Evolutionary conservation across 345 rosid genomes (phyloP).

Genomic region (Brassica nigra): DNA sequence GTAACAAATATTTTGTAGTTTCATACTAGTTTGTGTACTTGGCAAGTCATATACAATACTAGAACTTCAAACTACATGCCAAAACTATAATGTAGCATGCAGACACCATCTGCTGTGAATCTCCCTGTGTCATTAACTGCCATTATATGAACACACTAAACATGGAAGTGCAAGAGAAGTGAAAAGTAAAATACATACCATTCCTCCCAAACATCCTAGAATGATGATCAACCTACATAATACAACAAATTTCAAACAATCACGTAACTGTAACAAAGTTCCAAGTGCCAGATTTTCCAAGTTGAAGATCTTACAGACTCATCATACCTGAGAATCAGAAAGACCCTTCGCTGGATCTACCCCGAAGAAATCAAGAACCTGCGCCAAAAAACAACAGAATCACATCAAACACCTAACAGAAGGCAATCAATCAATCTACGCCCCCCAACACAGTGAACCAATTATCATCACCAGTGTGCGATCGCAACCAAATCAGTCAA

Average conservation of each 20-base stretch:
- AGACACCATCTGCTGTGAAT: neutral
- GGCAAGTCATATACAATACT: slow-evolving; percentile 15
- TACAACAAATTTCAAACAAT: neutral
- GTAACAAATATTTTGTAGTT: neutral
- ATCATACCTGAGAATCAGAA: slow-evolving; percentile 89
- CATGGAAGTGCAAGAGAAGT: neutral
- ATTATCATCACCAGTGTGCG: neutral
- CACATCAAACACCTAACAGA: neutral
- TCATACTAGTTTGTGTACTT: neutral
- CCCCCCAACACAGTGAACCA: neutral
- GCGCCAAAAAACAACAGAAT: slow-evolving; percentile 24
- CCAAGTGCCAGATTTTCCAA: neutral
- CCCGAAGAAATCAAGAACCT: slow-evolving; percentile 91
- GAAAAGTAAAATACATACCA: slow-evolving; percentile 51
- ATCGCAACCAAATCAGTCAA: neutral
- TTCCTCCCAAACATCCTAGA: slow-evolving; percentile 68
- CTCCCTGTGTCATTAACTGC: slow-evolving; percentile 10
- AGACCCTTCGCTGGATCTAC: slow-evolving; percentile 83
- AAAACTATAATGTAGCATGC: too few relatives aligned
- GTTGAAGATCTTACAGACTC: slow-evolving; percentile 16
- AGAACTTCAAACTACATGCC: neutral
- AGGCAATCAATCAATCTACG: neutral
- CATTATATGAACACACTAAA: neutral
- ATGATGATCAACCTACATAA: slow-evolving; percentile 65
- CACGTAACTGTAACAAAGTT: neutral